phyloP scores from a whole-genome alignment of 352 stramenopile genomes.

The Phytopythium montanum region DNA sequence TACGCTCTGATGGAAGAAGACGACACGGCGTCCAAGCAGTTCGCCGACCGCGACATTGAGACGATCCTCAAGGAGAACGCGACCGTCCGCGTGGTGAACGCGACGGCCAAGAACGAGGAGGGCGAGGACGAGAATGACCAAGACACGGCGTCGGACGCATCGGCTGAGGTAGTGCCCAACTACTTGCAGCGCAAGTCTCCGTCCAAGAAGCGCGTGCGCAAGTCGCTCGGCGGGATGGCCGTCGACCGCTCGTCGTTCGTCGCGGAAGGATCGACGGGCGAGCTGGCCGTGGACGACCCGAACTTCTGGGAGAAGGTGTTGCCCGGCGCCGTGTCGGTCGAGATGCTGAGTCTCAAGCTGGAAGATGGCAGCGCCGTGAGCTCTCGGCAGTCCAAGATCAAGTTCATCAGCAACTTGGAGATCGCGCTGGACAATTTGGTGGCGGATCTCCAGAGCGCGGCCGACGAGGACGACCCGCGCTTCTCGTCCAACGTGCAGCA shows the following conservation, averaged over 20 bases:
- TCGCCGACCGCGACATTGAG: slow-evolving; percentile 97
- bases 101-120: slow-evolving; percentile 23
- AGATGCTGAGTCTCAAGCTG: slow-evolving; percentile 86
- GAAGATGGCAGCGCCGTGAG: slow-evolving; percentile 80
- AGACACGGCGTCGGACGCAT: slow-evolving; percentile 1
- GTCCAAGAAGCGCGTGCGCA: slow-evolving; percentile 52
- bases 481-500: slow-evolving; percentile 63
- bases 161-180: slow-evolving; percentile 5
- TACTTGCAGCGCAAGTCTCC: slow-evolving; percentile 34
- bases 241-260: slow-evolving; percentile 91
- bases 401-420: slow-evolving; percentile 87
- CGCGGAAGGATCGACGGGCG: slow-evolving; percentile 84
- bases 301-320: slow-evolving; percentile 97
- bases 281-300: slow-evolving; percentile 94
- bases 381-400: slow-evolving; percentile 82
- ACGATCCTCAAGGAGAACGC: slow-evolving; percentile 90
- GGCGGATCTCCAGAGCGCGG: slow-evolving; percentile 49
- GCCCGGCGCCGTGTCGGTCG: slow-evolving; percentile 74
- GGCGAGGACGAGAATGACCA: slow-evolving; percentile 25
- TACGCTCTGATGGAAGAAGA: slow-evolving; percentile 98
- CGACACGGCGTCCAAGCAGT: slow-evolving; percentile 92
- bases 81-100: slow-evolving; percentile 60
- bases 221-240: slow-evolving; percentile 75
- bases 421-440: slow-evolving; percentile 73
- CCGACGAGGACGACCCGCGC: slow-evolving; percentile 38